Conservation (phyloP, 768 basidiomycete genomes). For the Lactifluus pinguis region DNA sequence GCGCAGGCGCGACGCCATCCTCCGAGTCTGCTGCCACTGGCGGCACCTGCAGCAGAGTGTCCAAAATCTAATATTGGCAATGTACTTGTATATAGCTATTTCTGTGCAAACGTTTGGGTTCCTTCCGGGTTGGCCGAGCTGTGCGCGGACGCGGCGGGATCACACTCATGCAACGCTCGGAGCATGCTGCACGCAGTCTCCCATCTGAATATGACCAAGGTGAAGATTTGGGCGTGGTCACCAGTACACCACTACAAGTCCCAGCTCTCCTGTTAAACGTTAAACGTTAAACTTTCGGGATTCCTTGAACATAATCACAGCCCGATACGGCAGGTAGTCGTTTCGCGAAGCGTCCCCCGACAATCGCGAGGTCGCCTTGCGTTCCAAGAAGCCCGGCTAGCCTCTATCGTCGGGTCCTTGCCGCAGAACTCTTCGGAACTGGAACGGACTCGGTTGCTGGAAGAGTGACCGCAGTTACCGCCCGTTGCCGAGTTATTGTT, state of each 20-base stretch:
- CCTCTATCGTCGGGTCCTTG: constrained; percentile 65
- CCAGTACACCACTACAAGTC: constrained; percentile 15
- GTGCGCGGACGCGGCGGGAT: constrained; percentile 17
- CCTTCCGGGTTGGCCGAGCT: constrained; percentile 12
- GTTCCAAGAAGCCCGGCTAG: constrained; percentile 59
- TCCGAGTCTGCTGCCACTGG: no score
- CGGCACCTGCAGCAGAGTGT: no score
- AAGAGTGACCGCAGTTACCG: constrained; percentile 32
- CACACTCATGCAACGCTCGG: constrained; percentile 18
- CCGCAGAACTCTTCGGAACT: constrained; percentile 48
- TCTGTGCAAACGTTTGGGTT: not conserved
- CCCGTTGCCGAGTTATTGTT: constrained; percentile 35
- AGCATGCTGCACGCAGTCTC: constrained; percentile 15
- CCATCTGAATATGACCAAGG: constrained; percentile 16
- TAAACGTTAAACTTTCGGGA: constrained; percentile 29
- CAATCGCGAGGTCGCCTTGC: constrained; percentile 57
- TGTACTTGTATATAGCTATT: no score
- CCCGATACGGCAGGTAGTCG: constrained; percentile 52
- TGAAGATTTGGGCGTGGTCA: constrained; percentile 16
- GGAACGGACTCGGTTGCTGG: constrained; percentile 37
- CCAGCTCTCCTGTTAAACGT: constrained; percentile 26
- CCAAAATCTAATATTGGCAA: no score
- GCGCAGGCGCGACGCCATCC: no score
- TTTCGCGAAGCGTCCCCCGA: constrained; percentile 42
- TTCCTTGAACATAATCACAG: constrained; percentile 39